These are phyloP conservation scores for Drosera spatulata DNA, from an alignment of 179 eudicot species.

Conservation along the genomic window DNA sequence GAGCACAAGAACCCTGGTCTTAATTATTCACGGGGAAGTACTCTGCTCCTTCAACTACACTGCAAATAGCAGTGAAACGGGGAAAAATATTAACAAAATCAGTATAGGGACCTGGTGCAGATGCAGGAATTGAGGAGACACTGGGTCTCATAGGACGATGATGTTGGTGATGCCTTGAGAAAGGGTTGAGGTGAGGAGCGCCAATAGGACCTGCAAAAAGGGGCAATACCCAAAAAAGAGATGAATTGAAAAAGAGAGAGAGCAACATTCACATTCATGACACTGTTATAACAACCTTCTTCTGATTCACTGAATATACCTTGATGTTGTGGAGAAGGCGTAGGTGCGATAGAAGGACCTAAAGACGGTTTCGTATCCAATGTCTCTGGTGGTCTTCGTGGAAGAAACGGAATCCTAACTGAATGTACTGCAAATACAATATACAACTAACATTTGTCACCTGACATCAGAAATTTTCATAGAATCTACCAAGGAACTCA, in stretches of 20 bases:
- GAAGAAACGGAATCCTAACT: slow-evolving; percentile 20
- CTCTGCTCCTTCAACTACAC: not conserved
- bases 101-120: slow-evolving; percentile 23
- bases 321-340: slow-evolving; percentile 46
- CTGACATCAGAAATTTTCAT: too few species aligned
- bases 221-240: slow-evolving; percentile 6
- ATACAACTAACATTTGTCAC: not conserved
- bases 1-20: not conserved
- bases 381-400: slow-evolving; percentile 10
- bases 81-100: not conserved
- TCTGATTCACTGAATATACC: slow-evolving; percentile 19
- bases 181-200: not conserved
- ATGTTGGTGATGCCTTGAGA: not conserved
- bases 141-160: not conserved
- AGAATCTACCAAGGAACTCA: too few species aligned
- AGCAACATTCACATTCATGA: not conserved
- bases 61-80: not conserved
- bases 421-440: slow-evolving; percentile 27
- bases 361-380: slow-evolving; percentile 21
- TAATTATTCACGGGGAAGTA: not conserved
- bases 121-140: not conserved
- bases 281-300: not conserved
- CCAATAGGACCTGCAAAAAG: slow-evolving; percentile 26
- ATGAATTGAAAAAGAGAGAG: not conserved
- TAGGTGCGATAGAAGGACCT: slow-evolving; percentile 30